A percentile compares a stretch with the other conserved stretches of the same genome.
phyloP scores from a whole-genome alignment of 192 early-diverging fungal species.

The Backusella australiensis region DNA sequence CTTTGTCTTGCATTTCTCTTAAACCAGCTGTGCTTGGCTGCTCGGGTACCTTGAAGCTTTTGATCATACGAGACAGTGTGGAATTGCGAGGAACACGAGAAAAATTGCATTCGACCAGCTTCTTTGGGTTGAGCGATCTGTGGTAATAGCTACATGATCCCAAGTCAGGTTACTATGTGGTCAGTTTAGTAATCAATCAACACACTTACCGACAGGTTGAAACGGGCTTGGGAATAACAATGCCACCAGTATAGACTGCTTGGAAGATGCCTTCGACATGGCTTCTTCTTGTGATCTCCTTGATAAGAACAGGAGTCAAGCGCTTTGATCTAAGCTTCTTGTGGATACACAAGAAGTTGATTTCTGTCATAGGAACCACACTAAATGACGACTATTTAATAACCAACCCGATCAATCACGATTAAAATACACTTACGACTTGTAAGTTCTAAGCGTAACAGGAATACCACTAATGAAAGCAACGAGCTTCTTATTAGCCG shows the following conservation, averaged over 20 bases:
- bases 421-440: conserved; percentile 47
- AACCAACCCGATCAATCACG: neutral
- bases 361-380: conserved; percentile 80
- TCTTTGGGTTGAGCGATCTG: conserved; percentile 90
- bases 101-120: conserved; percentile 92
- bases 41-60: conserved; percentile 66
- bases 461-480: conserved; percentile 97
- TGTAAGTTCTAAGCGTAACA: conserved; percentile 69
- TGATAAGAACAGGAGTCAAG: conserved; percentile 93
- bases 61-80: conserved; percentile 72
- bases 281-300: conserved; percentile 93
- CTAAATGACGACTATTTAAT: conserved; percentile 19
- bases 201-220: conserved; percentile 55
- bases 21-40: conserved; percentile 66
- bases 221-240: conserved; percentile 87
- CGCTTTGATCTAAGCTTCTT: conserved; percentile 95
- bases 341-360: conserved; percentile 97
- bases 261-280: conserved; percentile 95
- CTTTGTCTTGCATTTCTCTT: conserved; percentile 74
- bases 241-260: conserved; percentile 95
- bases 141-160: conserved; percentile 78
- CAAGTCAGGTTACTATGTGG: neutral
- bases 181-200: neutral
- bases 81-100: conserved; percentile 72
- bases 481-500: conserved; percentile 76